These are phyloP conservation scores for Metschnikowia peoriensis DNA, from an alignment of 805 yeast species.

Conservation along the genomic window DNA sequence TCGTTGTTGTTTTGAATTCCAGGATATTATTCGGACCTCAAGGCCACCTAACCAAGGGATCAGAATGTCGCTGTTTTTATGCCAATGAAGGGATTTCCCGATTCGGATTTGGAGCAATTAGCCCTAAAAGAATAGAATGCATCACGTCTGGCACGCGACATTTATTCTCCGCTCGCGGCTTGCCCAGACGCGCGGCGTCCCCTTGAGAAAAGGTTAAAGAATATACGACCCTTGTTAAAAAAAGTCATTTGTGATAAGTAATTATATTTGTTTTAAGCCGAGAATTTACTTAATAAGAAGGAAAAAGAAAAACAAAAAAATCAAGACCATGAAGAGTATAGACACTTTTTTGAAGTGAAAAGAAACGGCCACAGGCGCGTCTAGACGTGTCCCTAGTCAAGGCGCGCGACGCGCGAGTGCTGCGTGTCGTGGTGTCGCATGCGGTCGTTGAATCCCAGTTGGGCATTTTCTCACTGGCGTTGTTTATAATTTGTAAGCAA, in stretches of 20 bases:
- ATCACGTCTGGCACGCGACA: not conserved
- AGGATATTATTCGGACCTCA: not conserved
- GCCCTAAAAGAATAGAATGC: slow-evolving; percentile 1
- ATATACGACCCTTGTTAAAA: too few relatives aligned
- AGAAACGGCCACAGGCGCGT: not conserved
- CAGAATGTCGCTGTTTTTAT: slow-evolving; percentile 1
- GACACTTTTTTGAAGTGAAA: not conserved
- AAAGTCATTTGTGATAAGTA: too few relatives aligned
- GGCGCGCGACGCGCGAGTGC: not conserved
- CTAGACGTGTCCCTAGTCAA: not conserved
- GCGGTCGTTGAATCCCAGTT: slow-evolving; percentile 1
- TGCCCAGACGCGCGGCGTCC: not conserved
- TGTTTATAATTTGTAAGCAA: slow-evolving; percentile 9
- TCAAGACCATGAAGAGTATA: not conserved
- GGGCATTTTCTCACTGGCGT: not conserved
- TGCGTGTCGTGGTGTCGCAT: slow-evolving; percentile 8
- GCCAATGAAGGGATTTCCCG: not conserved
- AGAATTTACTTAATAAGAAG: too few relatives aligned
- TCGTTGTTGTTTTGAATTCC: not conserved
- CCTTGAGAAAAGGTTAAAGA: not conserved
- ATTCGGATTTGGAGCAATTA: not conserved
- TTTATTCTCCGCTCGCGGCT: not conserved
- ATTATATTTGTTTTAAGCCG: too few relatives aligned
- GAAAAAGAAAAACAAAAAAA: not conserved
- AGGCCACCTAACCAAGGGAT: not conserved